These are phyloP conservation scores for Diplocarpon rosae DNA, from an alignment of 2,329 filamentous ascomycete species.

Conservation along the genomic window DNA sequence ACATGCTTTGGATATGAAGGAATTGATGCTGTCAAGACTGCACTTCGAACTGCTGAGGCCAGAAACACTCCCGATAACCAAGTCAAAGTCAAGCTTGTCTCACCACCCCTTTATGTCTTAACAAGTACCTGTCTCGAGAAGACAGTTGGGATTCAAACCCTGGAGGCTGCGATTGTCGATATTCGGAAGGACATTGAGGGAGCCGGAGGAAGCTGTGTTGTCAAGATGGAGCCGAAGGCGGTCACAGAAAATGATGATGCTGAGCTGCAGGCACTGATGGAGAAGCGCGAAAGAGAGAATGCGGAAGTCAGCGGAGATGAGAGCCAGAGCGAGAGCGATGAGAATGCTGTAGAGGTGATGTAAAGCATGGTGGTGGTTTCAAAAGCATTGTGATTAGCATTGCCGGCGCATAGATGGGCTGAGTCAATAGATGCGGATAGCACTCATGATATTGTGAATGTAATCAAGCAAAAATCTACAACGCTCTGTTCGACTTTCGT, in stretches of 20 bases:
- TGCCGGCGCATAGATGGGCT: conserved; percentile 23
- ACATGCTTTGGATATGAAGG: conserved; percentile 94
- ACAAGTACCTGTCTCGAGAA: conserved; percentile 96
- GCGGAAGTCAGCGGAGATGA: conserved; percentile 96
- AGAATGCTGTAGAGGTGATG: conserved; percentile 55
- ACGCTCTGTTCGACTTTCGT: too few species aligned
- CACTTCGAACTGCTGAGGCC: conserved; percentile 81
- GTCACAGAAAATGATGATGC: conserved; percentile 98
- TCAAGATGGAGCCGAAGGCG: conserved; percentile 99
- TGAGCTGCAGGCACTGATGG: conserved; percentile 94
- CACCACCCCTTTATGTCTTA: conserved; percentile 89
- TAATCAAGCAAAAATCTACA: conserved; percentile 1
- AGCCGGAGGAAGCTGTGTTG: conserved; percentile 67
- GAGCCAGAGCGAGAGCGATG: conserved; percentile 89
- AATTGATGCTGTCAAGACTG: conserved; percentile 94
- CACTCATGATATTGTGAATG: neutral
- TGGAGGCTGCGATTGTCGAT: conserved; percentile 84
- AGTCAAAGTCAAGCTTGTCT: conserved; percentile 98
- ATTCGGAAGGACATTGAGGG: conserved; percentile 71
- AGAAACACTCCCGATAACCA: conserved; percentile 86
- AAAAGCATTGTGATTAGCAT: conserved; percentile 26
- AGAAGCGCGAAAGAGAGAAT: conserved; percentile 97
- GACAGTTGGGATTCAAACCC: conserved; percentile 65
- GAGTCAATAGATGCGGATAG: conserved; percentile 10
- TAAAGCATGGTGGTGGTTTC: conserved; percentile 24